Conservation (phyloP, 2,329 filamentous ascomycete species). For the Byssothecium circinans region DNA sequence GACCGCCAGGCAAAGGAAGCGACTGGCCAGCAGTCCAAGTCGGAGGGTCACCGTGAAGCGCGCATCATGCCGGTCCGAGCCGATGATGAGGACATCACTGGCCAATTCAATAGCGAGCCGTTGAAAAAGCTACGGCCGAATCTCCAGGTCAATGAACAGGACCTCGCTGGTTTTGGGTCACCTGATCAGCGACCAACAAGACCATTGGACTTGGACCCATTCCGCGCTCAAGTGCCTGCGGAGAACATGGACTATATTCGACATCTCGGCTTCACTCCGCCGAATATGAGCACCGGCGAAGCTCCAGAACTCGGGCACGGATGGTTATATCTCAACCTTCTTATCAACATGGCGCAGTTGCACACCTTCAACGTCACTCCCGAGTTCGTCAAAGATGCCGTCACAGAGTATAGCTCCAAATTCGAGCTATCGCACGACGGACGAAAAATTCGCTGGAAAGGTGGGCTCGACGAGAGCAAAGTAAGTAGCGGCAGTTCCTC, state of each 20-base stretch:
- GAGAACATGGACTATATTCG: slow-evolving; percentile 82
- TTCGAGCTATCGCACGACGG: slow-evolving; percentile 79
- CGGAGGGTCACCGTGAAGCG: slow-evolving; percentile 51
- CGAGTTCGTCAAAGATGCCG: slow-evolving; percentile 72
- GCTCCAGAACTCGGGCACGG: slow-evolving; percentile 68
- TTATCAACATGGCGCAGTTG: slow-evolving; percentile 79
- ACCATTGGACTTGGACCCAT: slow-evolving; percentile 74
- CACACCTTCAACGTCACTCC: slow-evolving; percentile 83
- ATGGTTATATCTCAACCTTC: slow-evolving; percentile 80
- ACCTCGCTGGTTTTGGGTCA: slow-evolving; percentile 36
- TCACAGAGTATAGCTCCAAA: slow-evolving; percentile 70
- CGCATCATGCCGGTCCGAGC: slow-evolving; percentile 44
- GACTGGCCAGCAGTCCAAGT: slow-evolving; percentile 35
- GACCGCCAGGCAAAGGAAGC: slow-evolving; percentile 48
- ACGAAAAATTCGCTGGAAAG: slow-evolving; percentile 77
- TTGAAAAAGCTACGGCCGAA: slow-evolving; percentile 21
- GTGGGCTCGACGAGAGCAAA: slow-evolving; percentile 65
- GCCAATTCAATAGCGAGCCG: slow-evolving; percentile 15
- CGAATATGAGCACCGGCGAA: slow-evolving; percentile 53
- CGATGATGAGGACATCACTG: slow-evolving; percentile 15
- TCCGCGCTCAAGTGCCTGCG: slow-evolving; percentile 71
- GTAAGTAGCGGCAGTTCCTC: slow-evolving; percentile 64
- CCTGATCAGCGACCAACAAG: slow-evolving; percentile 76
- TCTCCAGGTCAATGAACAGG: slow-evolving; percentile 26
- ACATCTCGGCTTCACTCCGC: slow-evolving; percentile 69